Evolutionary conservation across 805 yeast species (phyloP), one percentile per base, ranked within the genome.

Genomic region (Metschnikowia amazonensis): DNA sequence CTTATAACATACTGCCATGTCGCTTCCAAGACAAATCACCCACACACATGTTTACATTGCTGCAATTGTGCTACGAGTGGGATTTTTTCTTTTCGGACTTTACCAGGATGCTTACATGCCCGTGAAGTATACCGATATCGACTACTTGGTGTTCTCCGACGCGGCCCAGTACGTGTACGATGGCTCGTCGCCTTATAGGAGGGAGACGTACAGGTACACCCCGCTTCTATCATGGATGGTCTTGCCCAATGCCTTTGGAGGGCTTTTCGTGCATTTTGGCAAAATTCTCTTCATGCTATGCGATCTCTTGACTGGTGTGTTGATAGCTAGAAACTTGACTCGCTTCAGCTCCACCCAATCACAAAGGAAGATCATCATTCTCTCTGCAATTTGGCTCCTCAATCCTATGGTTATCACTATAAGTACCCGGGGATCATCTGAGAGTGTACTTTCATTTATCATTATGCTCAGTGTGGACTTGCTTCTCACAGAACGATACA

Each of bases 371-470:
- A 51, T 27, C 4, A 13, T 59, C 52, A 47, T 75, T 10, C 52
- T 70, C 5, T 63, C 82, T 10, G 64, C 84, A 2, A 66, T 92
- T 4, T 94, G 98, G 98, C 71, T 94, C 16, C 71, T 89, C 54
- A 94, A 94, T 61, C 98, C 99, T 13, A 86, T 94, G 94, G 98
- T 90, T 0, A 80, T 84, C 27, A 89, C 96, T 0, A 94, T 94
- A 40, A 82, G 92, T 52, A 89, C 97, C 0, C 73, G 99, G 37
- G 99, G 99, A 1, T 86, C 94, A 23, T 85, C 96, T 0, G 99
- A 94, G 59, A 89, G 97, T 50, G 74, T 94, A 1, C 64, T 94
- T 37, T 88, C 95, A 2, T 89, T 87, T 27, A 68, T 92, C 53
- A 76, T 89, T 3, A 77, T 89, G 74, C 48, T 51, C 4, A 41